These are phyloP conservation scores for Vigna angularis DNA, from an alignment of 306 rosid genomes.

Conservation along the genomic window DNA sequence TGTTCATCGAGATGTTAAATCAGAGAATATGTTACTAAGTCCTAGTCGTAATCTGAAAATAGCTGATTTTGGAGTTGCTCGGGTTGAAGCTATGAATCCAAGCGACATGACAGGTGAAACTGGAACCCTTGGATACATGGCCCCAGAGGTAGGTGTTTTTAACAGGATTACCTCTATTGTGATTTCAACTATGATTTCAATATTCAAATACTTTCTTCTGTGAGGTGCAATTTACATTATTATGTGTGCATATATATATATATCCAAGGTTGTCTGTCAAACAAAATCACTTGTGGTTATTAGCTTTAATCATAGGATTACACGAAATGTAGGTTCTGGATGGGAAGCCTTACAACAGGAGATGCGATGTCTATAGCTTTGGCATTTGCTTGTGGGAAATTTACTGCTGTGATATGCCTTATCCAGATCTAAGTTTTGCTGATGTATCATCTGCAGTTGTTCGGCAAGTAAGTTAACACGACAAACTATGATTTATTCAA, in stretches of 20 bases:
- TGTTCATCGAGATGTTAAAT: conserved; percentile 85
- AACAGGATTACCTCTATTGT: background rate
- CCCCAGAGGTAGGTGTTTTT: conserved; percentile 77
- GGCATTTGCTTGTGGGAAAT: conserved; percentile 97
- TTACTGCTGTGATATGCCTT: conserved; percentile 94
- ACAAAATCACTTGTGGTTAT: background rate
- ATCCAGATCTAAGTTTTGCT: conserved; percentile 76
- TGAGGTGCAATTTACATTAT: no score
- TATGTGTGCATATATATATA: no score
- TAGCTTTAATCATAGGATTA: conserved; percentile 33
- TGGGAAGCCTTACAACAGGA: conserved; percentile 92
- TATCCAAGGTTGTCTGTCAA: no score
- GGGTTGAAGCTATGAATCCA: conserved; percentile 88
- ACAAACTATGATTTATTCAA: background rate
- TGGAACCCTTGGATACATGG: conserved; percentile 95
- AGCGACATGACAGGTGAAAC: conserved; percentile 95
- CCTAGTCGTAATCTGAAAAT: conserved; percentile 62
- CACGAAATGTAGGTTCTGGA: conserved; percentile 70
- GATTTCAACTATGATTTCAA: background rate
- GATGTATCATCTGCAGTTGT: conserved; percentile 81
- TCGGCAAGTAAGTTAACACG: conserved; percentile 56
- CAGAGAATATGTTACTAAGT: conserved; percentile 83
- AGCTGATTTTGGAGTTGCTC: conserved; percentile 95
- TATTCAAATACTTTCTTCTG: conserved; percentile 1
- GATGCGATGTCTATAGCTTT: conserved; percentile 87